Evolutionary conservation across 345 rosid genomes (phyloP), one percentile per base, ranked within the genome.

Genomic region (Pugionium dolabratum): DNA sequence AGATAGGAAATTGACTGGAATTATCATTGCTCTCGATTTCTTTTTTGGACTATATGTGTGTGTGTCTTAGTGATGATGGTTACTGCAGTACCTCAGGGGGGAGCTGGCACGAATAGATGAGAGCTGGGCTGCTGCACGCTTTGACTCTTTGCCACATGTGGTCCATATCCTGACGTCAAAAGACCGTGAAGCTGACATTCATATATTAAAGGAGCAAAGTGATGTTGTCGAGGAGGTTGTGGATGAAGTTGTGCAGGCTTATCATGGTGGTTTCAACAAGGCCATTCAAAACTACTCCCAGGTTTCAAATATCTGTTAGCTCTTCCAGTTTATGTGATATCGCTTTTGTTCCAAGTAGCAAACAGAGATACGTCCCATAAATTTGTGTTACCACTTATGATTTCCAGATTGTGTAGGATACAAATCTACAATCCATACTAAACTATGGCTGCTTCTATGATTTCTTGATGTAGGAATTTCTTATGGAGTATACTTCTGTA

Each of bases 231-330:
- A 95, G 90, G 99, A 95, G 66, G 91, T 95, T 48, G 99, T 95
- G 11, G 97, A 95, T 80, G 99, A 91, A 83, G 95, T 95, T 50
- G 99, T 95, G 40, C 99, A 95, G 39, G 80, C 97, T 73, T 91
- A 95, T 81, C 99, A 95, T 53, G 66, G 84, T 79, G 99, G 99
- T 66, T 95, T 95, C 81, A 91, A 95, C 78, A 95, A 80, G 80
- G 99, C 99, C 65, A 91, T 95, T 78, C 99, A 95, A 79, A 95
- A 95, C 76, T 95, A 95, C 78, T 95, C 99, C 6, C 99, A 91
- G 97, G 99, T 95, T 60, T 45, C 72, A 52, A 62, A 34, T 58
- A 33, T 44, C 48, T 68, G 52, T 3, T 48, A n/a, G 52, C 56
- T 51, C 59, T 10, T 67, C 43, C 58, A 37, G 39, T 10, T 45